Conservation (phyloP, 345 rosid genomes). For the Brassica juncea region DNA sequence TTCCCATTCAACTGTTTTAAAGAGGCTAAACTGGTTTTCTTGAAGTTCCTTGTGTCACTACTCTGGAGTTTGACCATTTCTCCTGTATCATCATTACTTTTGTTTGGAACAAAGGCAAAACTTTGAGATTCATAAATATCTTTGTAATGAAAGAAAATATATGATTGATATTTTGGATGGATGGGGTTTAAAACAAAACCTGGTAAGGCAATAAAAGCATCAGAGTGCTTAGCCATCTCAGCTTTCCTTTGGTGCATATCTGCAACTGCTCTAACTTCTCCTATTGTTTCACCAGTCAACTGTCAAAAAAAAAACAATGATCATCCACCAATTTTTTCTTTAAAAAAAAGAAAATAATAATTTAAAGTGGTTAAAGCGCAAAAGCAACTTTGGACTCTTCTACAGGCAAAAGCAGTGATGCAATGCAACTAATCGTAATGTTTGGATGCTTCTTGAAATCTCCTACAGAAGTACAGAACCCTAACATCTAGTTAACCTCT, state of each 20-base stretch:
- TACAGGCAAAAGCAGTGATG: conserved; percentile 44
- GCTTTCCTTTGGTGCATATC: conserved; percentile 99
- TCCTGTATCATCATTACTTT: conserved; percentile 24
- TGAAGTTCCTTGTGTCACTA: conserved; percentile 12
- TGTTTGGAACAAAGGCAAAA: conserved; percentile 26
- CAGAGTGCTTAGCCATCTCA: conserved; percentile 99
- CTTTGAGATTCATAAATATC: neutral
- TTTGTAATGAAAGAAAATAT: neutral
- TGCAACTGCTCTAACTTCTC: conserved; percentile 99
- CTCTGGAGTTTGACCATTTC: conserved; percentile 22
- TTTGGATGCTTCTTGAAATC: conserved; percentile 21
- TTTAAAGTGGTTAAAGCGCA: conserved; percentile 35
- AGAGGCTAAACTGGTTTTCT: conserved; percentile 18
- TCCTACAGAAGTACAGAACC: conserved; percentile 32
- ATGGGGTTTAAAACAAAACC: conserved; percentile 57
- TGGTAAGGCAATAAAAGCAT: conserved; percentile 99
- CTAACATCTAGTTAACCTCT: conserved; percentile 23
- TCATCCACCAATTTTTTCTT: conserved; percentile 12
- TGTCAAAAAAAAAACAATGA: conserved; percentile 33
- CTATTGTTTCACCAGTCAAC: conserved; percentile 99
- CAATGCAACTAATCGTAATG: conserved; percentile 33
- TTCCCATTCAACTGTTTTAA: neutral
- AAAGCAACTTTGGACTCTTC: conserved; percentile 45
- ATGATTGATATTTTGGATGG: conserved; percentile 32
- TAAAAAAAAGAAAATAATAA: conserved; percentile 32